These are phyloP conservation scores for Fusarium miscanthi DNA, from an alignment of 2,329 filamentous ascomycete genomes.

Conservation along the genomic window DNA sequence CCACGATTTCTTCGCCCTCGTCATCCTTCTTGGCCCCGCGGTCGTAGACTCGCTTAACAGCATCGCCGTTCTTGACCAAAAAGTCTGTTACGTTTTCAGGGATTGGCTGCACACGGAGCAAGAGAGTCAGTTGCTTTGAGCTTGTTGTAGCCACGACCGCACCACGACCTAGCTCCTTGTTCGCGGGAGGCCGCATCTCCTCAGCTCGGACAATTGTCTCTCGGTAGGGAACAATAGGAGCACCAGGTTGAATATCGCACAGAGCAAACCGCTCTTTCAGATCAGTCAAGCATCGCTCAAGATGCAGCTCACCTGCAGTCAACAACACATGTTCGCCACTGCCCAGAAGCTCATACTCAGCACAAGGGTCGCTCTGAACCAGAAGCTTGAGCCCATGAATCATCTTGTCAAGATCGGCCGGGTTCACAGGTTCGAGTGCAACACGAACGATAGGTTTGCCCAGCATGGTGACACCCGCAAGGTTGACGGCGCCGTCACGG, in stretches of 20 bases:
- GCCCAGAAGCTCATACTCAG: constrained; percentile 91
- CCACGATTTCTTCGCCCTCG: constrained; percentile 57
- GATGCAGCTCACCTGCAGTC: constrained; percentile 92
- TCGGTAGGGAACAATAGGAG: constrained; percentile 93
- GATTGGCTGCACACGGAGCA: constrained; percentile 81
- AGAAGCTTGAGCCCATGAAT: constrained; percentile 86
- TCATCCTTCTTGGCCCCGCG: constrained; percentile 59
- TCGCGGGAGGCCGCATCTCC: constrained; percentile 91
- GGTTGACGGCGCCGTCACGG: constrained; percentile 85
- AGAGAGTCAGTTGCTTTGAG: constrained; percentile 86
- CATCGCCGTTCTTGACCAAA: constrained; percentile 79
- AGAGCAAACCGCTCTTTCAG: constrained; percentile 90
- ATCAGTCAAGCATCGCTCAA: constrained; percentile 94
- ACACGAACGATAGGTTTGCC: constrained; percentile 95
- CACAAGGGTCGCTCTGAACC: constrained; percentile 95
- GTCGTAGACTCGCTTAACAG: constrained; percentile 84
- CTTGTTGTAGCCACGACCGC: constrained; percentile 79
- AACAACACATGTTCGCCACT: constrained; percentile 95
- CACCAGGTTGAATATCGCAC: constrained; percentile 94
- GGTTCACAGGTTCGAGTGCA: constrained; percentile 92
- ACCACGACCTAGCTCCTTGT: constrained; percentile 87
- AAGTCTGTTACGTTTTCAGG: constrained; percentile 85
- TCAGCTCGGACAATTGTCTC: constrained; percentile 89
- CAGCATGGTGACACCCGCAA: constrained; percentile 83
- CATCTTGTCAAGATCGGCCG: constrained; percentile 93